A percentile compares a stretch with the other conserved stretches of the same genome.
These are phyloP conservation scores for Epichloe coenophiala DNA, from an alignment of 2,329 filamentous ascomycete genomes.

Conservation along the genomic window DNA sequence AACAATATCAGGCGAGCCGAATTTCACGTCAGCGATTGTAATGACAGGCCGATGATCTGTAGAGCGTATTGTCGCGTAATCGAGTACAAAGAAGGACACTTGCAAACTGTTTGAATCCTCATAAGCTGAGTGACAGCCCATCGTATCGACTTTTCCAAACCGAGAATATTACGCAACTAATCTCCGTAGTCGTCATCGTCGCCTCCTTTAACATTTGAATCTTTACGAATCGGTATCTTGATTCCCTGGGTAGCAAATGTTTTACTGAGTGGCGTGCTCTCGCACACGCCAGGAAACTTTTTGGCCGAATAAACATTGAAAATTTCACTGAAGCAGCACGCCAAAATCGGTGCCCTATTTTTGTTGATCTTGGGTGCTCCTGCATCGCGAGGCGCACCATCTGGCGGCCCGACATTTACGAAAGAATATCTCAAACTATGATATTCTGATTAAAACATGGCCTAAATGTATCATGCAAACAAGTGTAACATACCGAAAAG, in stretches of 20 bases:
- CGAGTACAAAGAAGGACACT: too few relatives aligned
- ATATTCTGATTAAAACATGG: conserved; percentile 8
- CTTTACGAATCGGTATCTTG: conserved; percentile 92
- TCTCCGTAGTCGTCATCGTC: conserved; percentile 36
- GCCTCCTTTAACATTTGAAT: conserved; percentile 44
- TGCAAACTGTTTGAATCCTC: not conserved
- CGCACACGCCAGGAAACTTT: conserved; percentile 97
- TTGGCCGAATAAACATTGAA: conserved; percentile 96
- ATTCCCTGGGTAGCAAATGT: conserved; percentile 88
- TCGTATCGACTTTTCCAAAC: not conserved
- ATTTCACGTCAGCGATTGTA: not conserved
- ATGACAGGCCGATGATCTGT: not conserved
- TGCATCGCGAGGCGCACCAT: conserved; percentile 23
- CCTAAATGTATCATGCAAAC: not conserved
- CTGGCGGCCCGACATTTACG: conserved; percentile 60
- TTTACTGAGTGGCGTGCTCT: conserved; percentile 83
- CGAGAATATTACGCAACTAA: conserved; percentile 3
- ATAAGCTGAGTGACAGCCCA: not conserved
- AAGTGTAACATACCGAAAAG: conserved; percentile 53
- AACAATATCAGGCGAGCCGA: too few relatives aligned
- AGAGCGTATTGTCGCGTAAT: too few relatives aligned
- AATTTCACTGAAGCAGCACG: conserved; percentile 70
- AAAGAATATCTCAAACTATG: conserved; percentile 55
- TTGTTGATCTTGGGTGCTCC: conserved; percentile 46
- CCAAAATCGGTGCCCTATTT: conserved; percentile 67